These are phyloP conservation scores for Fraxinus nigra DNA, from an alignment of 305 asterid genomes.

Conservation along the genomic window DNA sequence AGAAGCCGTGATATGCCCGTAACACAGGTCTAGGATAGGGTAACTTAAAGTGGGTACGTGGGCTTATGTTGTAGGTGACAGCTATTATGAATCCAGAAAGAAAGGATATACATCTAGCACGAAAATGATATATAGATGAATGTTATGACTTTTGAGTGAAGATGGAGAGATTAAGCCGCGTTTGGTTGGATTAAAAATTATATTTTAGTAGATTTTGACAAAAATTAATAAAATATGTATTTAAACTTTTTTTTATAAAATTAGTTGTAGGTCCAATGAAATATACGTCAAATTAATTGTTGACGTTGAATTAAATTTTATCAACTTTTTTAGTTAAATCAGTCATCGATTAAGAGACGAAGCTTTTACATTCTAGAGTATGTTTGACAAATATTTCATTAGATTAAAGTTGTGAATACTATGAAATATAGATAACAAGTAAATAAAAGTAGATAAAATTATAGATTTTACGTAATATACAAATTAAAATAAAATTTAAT, in stretches of 20 bases:
- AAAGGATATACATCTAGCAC: slow-evolving; percentile 13
- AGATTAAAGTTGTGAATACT: background rate
- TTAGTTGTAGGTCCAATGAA: no score
- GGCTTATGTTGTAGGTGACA: slow-evolving; percentile 31
- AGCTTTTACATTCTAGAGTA: background rate
- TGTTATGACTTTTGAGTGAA: background rate
- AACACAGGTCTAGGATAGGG: slow-evolving; percentile 1
- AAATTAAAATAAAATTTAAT: no score
- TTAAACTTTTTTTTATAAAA: no score
- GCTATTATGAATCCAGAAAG: slow-evolving; percentile 43
- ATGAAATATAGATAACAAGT: background rate
- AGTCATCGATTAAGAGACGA: background rate
- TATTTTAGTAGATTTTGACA: no score
- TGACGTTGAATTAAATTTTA: background rate
- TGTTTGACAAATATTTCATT: background rate
- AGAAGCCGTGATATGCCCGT: slow-evolving; percentile 23
- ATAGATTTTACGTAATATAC: background rate
- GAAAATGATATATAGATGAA: slow-evolving; percentile 28
- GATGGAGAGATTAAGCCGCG: background rate
- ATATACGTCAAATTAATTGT: no score
- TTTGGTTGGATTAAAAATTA: background rate
- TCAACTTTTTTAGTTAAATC: background rate
- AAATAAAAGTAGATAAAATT: background rate
- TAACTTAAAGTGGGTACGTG: slow-evolving; percentile 20
- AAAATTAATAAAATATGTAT: no score